Conservation (phyloP, 768 basidiomycete species). For the Collybia mongolica region DNA sequence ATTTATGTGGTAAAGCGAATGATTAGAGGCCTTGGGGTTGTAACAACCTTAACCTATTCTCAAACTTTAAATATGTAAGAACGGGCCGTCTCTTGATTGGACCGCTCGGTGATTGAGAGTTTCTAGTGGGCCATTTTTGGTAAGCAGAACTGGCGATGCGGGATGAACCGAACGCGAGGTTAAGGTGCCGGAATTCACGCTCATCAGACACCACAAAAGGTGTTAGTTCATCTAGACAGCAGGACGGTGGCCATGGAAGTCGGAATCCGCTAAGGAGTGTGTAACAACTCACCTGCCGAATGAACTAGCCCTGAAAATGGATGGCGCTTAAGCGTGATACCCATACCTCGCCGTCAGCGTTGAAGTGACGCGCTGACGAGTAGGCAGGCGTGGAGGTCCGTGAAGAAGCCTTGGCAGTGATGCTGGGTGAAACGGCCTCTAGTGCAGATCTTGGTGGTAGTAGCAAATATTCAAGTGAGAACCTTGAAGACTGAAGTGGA, state of each 20-base stretch:
- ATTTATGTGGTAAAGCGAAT: constrained; percentile 80
- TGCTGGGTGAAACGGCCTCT: constrained; percentile 45
- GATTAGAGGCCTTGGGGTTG: constrained; percentile 90
- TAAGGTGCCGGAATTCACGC: constrained; percentile 80
- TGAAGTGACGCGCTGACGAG: constrained; percentile 70
- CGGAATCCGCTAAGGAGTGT: constrained; percentile 85
- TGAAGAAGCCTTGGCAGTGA: constrained; percentile 79
- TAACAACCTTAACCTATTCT: constrained; percentile 85
- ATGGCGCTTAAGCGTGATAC: constrained; percentile 87
- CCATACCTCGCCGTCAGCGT: constrained; percentile 81
- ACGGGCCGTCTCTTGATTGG: constrained; percentile 80
- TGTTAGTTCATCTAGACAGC: constrained; percentile 88
- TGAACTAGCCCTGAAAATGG: constrained; percentile 90
- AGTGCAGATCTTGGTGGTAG: constrained; percentile 86
- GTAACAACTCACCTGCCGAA: constrained; percentile 90
- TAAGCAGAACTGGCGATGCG: constrained; percentile 69
- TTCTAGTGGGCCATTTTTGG: constrained; percentile 82
- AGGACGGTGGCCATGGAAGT: constrained; percentile 88
- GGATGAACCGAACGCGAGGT: constrained; percentile 70
- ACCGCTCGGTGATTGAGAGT: constrained; percentile 83
- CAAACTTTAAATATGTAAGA: constrained; percentile 86
- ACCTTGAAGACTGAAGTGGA: constrained; percentile 87
- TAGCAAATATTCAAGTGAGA: constrained; percentile 89
- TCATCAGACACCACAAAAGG: constrained; percentile 85
- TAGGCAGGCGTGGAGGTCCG: constrained; percentile 77